Evolutionary conservation across 306 rosid genomes (phyloP), one percentile per base, ranked within the genome.

Genomic region (Ceratonia siliqua): DNA sequence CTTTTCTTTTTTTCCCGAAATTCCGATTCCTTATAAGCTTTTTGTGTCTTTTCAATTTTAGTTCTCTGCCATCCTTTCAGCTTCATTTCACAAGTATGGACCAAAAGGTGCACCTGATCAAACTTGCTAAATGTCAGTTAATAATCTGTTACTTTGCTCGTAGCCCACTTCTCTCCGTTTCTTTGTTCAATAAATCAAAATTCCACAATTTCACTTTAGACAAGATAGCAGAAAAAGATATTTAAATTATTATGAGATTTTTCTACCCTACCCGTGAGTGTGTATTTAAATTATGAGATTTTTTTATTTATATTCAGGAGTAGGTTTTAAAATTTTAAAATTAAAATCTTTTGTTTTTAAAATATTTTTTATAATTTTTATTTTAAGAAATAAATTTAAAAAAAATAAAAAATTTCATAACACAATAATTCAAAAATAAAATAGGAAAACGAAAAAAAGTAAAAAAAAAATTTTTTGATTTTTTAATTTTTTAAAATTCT

Each of bases 61-160:
- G 81, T 64, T 75, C 67, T 78, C 82, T 77, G 91, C 85, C 62
- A 72, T 57, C 79, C 89, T 79, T 87, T 77, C 75, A 54, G 69
- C 88, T 85, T 92, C 75, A 85, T 87, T 80, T 81, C 88, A 78
- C 83, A 82, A 52, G 89, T 78, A 88, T 94, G 96, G 74, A 94
- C 95, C 87, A 92, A 87, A 70, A 94, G 89, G 80, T 92, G 92
- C 46, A 92, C 96, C 99, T 94, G 84, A 80, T 54, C 74, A 68
- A 78, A 81, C 72, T 20, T 46, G 17, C 66, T 36, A 32, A 73
- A 74, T 74, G 67, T 80, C 36, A 81, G 72, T 77, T 72, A 20
- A 18, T 54, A 73, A 70, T 78, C 80, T 58, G 72, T 81, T 71
- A 74, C 14, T 72, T 74, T 43, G 71, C 67, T 70, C 43, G 52